A percentile compares a stretch with the other conserved stretches of the same genome.
These are phyloP conservation scores for Staphylotrichum tortipilum DNA, from an alignment of 495 filamentous ascomycete genomes.

Conservation along the genomic window DNA sequence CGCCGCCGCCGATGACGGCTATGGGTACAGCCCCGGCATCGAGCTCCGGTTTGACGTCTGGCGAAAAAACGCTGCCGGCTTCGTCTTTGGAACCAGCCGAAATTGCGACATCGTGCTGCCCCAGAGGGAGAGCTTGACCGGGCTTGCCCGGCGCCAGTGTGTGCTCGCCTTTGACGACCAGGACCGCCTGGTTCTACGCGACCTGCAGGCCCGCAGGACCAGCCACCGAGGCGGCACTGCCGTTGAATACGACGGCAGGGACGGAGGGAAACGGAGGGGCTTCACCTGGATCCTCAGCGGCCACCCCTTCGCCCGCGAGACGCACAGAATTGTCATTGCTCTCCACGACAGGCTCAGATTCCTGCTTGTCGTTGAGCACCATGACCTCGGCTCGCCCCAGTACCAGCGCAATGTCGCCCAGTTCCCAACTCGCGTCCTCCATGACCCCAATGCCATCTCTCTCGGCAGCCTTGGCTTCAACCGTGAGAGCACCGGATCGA, in stretches of 20 bases:
- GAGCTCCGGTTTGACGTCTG: no score
- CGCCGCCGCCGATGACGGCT: no score
- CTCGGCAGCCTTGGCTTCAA: no score
- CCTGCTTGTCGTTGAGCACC: constrained; percentile 4
- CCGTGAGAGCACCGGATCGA: no score
- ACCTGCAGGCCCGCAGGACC: no score
- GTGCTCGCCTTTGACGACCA: constrained; percentile 9
- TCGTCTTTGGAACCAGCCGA: no score
- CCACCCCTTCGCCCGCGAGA: neutral
- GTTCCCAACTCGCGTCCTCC: no score
- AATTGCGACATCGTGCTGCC: neutral
- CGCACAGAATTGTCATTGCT: neutral
- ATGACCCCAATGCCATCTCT: no score
- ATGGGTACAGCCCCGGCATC: neutral
- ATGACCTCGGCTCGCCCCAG: neutral
- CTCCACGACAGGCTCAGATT: neutral
- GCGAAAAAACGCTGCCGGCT: no score
- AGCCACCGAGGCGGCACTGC: constrained; percentile 5
- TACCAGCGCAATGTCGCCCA: constrained; percentile 3
- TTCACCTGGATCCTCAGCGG: constrained; percentile 11
- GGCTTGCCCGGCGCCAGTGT: no score
- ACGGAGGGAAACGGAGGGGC: neutral
- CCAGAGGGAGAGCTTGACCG: no score
- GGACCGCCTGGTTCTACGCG: constrained; percentile 3
- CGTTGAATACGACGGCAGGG: constrained; percentile 7